These are phyloP conservation scores for Aspergillus sclerotialis DNA, from an alignment of 2,329 filamentous ascomycete species.

Conservation along the genomic window DNA sequence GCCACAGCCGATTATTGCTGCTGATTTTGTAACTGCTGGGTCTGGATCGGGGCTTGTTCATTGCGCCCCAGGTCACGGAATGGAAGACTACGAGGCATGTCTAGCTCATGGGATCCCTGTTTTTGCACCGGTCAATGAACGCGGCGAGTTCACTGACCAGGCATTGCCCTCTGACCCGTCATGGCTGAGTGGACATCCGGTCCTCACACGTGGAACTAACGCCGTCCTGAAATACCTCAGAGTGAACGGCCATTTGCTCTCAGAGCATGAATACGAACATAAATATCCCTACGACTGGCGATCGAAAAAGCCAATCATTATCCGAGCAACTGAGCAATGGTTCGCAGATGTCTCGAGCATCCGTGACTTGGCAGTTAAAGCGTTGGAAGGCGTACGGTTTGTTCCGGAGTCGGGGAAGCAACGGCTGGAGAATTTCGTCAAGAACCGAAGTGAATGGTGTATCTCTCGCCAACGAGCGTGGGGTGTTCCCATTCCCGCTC, in stretches of 20 bases:
- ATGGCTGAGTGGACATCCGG: slow-evolving; percentile 62
- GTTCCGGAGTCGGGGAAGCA: slow-evolving; percentile 67
- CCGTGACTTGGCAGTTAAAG: slow-evolving; percentile 63
- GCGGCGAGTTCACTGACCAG: slow-evolving; percentile 71
- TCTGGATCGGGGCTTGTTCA: slow-evolving; percentile 97
- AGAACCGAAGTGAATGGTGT: slow-evolving; percentile 90
- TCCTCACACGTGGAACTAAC: slow-evolving; percentile 62
- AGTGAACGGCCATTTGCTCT: slow-evolving; percentile 55
- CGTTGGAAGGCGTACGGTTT: slow-evolving; percentile 68
- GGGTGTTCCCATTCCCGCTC: slow-evolving; percentile 91
- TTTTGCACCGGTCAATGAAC: slow-evolving; percentile 75
- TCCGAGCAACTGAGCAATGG: slow-evolving; percentile 93
- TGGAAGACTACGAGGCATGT: slow-evolving; percentile 90
- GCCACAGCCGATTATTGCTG: slow-evolving; percentile 66
- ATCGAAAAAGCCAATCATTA: slow-evolving; percentile 85
- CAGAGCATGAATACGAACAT: slow-evolving; percentile 66
- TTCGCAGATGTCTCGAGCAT: slow-evolving; percentile 87
- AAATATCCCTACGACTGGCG: slow-evolving; percentile 99
- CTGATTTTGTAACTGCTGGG: slow-evolving; percentile 78
- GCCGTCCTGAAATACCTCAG: slow-evolving; percentile 64
- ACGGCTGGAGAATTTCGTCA: slow-evolving; percentile 77
- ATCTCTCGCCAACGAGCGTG: slow-evolving; percentile 93
- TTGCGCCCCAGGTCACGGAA: slow-evolving; percentile 86
- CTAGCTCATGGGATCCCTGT: slow-evolving; percentile 62
- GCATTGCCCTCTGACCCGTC: slow-evolving; percentile 66